Percentiles rank a stretch among this genome's conserved stretches.
These are phyloP conservation scores for Solanum ahanhuiri DNA, from an alignment of 257 asterid genomes.

Conservation along the genomic window DNA sequence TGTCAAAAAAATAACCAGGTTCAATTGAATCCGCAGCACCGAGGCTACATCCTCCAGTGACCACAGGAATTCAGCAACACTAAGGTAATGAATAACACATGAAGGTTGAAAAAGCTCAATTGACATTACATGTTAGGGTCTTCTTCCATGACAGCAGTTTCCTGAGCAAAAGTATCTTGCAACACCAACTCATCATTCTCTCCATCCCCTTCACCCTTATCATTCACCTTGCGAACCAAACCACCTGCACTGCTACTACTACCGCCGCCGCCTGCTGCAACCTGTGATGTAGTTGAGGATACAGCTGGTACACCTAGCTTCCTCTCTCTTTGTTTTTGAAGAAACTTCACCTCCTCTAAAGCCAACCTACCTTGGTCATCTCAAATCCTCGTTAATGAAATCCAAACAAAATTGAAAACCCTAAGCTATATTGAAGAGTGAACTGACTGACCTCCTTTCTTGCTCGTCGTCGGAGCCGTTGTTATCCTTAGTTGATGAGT, in stretches of 20 bases:
- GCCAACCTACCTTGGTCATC: slow-evolving; percentile 29
- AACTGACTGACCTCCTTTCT: slow-evolving; percentile 16
- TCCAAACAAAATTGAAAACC: not conserved
- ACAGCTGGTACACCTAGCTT: slow-evolving; percentile 77
- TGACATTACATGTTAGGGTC: slow-evolving; percentile 76
- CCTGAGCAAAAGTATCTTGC: slow-evolving; percentile 99
- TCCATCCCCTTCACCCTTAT: slow-evolving; percentile 54
- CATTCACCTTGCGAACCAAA: slow-evolving; percentile 34
- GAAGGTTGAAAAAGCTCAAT: not conserved
- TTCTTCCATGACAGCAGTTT: slow-evolving; percentile 95
- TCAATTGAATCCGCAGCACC: not conserved
- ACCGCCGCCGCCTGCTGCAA: slow-evolving; percentile 16
- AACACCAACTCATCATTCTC: slow-evolving; percentile 92
- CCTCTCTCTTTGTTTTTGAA: slow-evolving; percentile 88
- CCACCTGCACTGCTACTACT: slow-evolving; percentile 14
- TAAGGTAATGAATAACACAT: not conserved
- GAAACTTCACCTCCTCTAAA: slow-evolving; percentile 80
- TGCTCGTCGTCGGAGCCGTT: slow-evolving; percentile 19
- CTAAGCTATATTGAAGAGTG: not conserved
- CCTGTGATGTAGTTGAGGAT: slow-evolving; percentile 15
- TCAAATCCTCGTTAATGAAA: not conserved
- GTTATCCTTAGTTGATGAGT: not conserved
- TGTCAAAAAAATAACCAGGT: not conserved
- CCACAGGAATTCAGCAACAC: not conserved
- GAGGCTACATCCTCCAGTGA: not conserved